Base-by-base conservation (phyloP, 345 rosid genomes). In the Dovyalis caffra region DNA sequence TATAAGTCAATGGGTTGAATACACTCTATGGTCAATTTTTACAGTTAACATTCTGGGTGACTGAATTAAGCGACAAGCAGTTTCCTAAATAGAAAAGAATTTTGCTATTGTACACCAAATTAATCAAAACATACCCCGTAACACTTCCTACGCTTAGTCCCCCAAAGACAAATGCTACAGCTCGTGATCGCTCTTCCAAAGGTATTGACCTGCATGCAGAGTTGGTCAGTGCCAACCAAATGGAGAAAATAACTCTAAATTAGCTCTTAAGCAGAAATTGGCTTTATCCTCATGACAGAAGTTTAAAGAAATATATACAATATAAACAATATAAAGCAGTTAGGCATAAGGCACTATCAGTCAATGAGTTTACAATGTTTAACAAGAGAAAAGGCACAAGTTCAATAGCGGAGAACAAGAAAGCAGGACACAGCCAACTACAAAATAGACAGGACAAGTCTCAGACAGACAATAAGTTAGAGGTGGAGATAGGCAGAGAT, bases 71-170 rank as follows among this genome's bases (percentile, higher is more conserved):
- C 3, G 7, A 8, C 51, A 66, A 34, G 64, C 34, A 79, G 68
- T 40, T 74, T 72, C 67, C 34, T 69, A 15, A 75, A 47, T 28
- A 49, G 2, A 35, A 74, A 65, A 35, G 34, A 65, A 35, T 26
- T 60, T 38, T 57, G 35, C 29, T 49, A 56, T 56, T 33, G 23
- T 71, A 51, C 49, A 76, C 47, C 35, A 72, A 12, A 72, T 70
- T 25, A 38, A 76, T 70, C 11, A 78, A 71, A 82, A 63, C 87
- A 77, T 95, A 95, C 99, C 99, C 97, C 26, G 83, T 5, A 70
- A 95, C 97, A 81, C 97, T 95, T 85, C 97, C 97, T 38, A 92
- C 86, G 76, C 97, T 92, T 49, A 92, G 78, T 82, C 99, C 97
- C 78, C 99, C 92, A 74, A 92, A 95, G 62, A 92, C 97, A 79